These are phyloP conservation scores for Nicotiana paniculata DNA, from an alignment of 257 asterid species.

Conservation along the genomic window DNA sequence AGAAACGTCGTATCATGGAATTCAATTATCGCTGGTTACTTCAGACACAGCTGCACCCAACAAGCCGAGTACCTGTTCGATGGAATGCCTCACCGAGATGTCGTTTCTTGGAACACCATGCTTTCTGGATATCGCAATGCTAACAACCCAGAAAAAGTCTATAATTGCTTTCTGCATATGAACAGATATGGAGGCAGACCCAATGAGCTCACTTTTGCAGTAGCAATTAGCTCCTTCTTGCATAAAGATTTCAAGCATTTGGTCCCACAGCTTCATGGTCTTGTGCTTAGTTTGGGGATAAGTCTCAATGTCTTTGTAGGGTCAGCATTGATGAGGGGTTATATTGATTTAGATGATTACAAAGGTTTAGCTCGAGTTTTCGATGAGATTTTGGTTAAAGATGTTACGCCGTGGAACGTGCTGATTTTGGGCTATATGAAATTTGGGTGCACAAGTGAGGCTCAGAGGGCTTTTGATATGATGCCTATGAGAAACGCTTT, in stretches of 20 bases:
- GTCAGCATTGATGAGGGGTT: constrained; percentile 9
- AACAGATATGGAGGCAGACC: constrained; percentile 7
- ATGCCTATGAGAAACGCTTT: not conserved
- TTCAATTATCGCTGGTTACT: constrained; percentile 53
- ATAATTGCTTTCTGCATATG: not conserved
- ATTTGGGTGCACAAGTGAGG: not conserved
- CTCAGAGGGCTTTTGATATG: not conserved
- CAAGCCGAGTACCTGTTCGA: constrained; percentile 33
- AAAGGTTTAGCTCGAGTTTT: not conserved
- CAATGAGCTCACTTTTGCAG: constrained; percentile 14
- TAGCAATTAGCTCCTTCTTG: not conserved
- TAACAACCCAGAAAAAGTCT: not conserved
- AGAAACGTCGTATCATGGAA: constrained; percentile 61
- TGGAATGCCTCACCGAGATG: constrained; percentile 42
- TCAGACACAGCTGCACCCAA: constrained; percentile 37
- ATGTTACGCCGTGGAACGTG: constrained; percentile 7
- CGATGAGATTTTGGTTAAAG: not conserved
- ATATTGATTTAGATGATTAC: not conserved
- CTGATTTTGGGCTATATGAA: constrained; percentile 5
- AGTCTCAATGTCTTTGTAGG: constrained; percentile 3
- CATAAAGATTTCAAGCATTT: not conserved
- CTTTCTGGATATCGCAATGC: constrained; percentile 15
- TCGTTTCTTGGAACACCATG: constrained; percentile 29
- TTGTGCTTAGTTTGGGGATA: not conserved
- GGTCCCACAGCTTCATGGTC: constrained; percentile 2